Conservation (phyloP, 2,329 filamentous ascomycete genomes). For the Whalleya microplaca region DNA sequence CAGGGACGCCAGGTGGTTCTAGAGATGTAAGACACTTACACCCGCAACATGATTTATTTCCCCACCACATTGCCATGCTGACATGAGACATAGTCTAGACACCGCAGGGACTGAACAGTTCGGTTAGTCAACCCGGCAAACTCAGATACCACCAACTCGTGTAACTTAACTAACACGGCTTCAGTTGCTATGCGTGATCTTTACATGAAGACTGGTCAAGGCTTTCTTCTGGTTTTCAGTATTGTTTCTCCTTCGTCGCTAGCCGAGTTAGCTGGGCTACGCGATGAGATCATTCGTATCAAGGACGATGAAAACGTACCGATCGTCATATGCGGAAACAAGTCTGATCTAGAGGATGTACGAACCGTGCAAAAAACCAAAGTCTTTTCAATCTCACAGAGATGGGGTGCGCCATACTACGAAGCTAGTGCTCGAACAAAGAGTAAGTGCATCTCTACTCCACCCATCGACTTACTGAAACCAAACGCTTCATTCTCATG, state of each 20-base stretch:
- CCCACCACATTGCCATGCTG: slow-evolving; percentile 29
- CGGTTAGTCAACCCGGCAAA: slow-evolving; percentile 60
- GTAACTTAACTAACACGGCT: slow-evolving; percentile 29
- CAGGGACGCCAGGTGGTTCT: slow-evolving; percentile 86
- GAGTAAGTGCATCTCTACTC: slow-evolving; percentile 49
- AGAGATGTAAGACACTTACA: slow-evolving; percentile 70
- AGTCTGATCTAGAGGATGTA: slow-evolving; percentile 87
- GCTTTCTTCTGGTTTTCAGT: slow-evolving; percentile 89
- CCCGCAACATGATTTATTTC: slow-evolving; percentile 17
- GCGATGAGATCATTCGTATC: slow-evolving; percentile 88
- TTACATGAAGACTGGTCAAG: slow-evolving; percentile 93
- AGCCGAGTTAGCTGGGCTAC: slow-evolving; percentile 76
- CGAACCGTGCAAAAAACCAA: slow-evolving; percentile 76
- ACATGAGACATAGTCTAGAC: slow-evolving; percentile 64
- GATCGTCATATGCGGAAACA: slow-evolving; percentile 91
- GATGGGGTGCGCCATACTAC: slow-evolving; percentile 89
- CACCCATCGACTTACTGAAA: slow-evolving; percentile 3
- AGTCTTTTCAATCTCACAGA: slow-evolving; percentile 83
- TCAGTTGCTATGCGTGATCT: slow-evolving; percentile 72
- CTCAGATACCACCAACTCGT: slow-evolving; percentile 6
- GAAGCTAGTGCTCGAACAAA: slow-evolving; percentile 82
- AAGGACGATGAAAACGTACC: slow-evolving; percentile 86
- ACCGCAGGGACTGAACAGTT: slow-evolving; percentile 93
- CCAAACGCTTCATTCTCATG: not conserved
- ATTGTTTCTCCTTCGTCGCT: slow-evolving; percentile 87